phyloP scores from a whole-genome alignment of 192 early-diverging fungal genomes.

The Martensiomyces pterosporus region DNA sequence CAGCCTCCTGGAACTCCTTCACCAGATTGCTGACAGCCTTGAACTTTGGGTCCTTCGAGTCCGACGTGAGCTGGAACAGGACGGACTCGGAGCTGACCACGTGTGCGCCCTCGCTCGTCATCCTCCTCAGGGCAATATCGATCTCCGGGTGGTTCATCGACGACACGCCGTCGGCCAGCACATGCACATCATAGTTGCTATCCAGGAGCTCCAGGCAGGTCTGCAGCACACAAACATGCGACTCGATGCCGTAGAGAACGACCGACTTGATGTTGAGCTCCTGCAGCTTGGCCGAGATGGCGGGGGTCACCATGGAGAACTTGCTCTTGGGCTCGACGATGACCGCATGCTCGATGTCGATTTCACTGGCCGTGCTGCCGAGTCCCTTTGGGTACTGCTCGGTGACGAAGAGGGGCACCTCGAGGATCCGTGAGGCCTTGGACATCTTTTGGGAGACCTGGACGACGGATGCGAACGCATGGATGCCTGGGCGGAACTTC shows the following conservation, averaged over 20 bases:
- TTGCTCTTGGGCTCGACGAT: conserved; percentile 69
- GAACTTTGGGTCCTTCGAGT: conserved; percentile 67
- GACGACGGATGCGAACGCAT: conserved; percentile 76
- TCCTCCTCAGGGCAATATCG: conserved; percentile 71
- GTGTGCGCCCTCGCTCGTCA: conserved; percentile 63
- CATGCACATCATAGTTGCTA: conserved; percentile 72
- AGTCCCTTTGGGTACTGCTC: conserved; percentile 78
- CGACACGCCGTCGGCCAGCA: conserved; percentile 91
- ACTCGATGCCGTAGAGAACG: conserved; percentile 89
- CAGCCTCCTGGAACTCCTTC: conserved; percentile 75
- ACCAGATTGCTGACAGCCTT: conserved; percentile 73
- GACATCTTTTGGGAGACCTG: conserved; percentile 85
- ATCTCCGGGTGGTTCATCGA: conserved; percentile 82
- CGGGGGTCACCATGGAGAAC: conserved; percentile 82
- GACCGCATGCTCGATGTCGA: conserved; percentile 64
- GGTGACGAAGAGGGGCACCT: conserved; percentile 84
- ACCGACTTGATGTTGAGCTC: conserved; percentile 57
- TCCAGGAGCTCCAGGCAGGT: conserved; percentile 88
- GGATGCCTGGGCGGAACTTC: conserved; percentile 69
- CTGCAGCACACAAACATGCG: conserved; percentile 94
- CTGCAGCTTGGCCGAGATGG: conserved; percentile 55
- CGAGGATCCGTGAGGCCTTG: conserved; percentile 64
- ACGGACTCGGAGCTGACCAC: conserved; percentile 74
- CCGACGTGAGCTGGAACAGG: conserved; percentile 66
- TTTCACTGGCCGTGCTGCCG: conserved; percentile 71